Base-by-base conservation (phyloP, 495 filamentous ascomycete species). In the Jackrogersella multiformis region DNA sequence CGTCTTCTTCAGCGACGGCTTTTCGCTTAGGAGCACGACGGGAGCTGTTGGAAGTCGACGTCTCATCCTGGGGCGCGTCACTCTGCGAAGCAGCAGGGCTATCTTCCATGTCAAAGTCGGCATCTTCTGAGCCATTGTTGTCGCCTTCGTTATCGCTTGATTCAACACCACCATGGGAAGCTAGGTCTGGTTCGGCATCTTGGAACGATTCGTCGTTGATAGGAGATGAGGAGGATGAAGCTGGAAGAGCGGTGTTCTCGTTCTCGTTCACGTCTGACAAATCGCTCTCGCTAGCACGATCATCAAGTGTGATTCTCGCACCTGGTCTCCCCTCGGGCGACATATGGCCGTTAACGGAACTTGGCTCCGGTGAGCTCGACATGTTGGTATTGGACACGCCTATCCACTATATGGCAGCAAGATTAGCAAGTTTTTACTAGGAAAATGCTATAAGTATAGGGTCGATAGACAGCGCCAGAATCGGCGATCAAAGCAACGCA, bases 1-100 rank as follows among this genome's bases (percentile, higher is more conserved):
- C 90, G 26, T 96, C 92, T 42, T 91, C 89, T 18, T 88, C 85
- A 21, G 80, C 79, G 36, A 83, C 82, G 21, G 85, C 84, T 80
- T 94, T 97, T 69, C 92, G 88, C 83, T 97, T 97, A 21, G 84
- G 74, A 38, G 85, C 85, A 68, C 85, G 85, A 38, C 80, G 80
- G 30, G 87, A 86, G 61, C 88, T 86, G 60, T 85, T 79, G 32
- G 92, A 93, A 70, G 86, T 84, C 68, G 88, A 92, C 60, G 86
- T 86, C 69, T 86, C 82, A 65, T 82, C 82, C 73, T 61, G 80
- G 77, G 55, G 76, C 24, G 66, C 73, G 63, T 81, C 75, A 58
- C 76, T 80, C 41, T 81, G 84, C 32, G 77, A 78, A 26, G 82
- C 82, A 61, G 85, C 81, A 55, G 80, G 82, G 56, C 86, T 87